A percentile compares a stretch with the other conserved stretches of the same genome.
Evolutionary conservation across 495 filamentous ascomycete genomes (phyloP).

Genomic region (Penicillium angulare): DNA sequence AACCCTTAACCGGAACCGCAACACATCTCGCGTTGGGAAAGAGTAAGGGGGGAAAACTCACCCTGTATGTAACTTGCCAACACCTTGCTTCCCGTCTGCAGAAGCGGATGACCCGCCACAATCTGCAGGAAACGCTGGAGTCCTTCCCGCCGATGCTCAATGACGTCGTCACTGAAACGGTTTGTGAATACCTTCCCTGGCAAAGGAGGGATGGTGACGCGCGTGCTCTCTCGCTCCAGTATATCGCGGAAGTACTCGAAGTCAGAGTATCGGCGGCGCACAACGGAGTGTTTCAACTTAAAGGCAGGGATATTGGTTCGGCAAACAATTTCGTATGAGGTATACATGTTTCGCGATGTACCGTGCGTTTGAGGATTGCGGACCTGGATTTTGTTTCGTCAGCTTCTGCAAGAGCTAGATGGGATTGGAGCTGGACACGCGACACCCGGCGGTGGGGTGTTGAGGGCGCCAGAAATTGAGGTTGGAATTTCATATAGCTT

Average conservation of each 20-base stretch:
- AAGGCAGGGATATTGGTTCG: conserved; percentile 98
- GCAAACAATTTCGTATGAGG: conserved; percentile 95
- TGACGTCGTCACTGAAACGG: conserved; percentile 96
- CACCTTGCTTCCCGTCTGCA: conserved; percentile 98
- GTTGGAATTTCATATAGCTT: neutral
- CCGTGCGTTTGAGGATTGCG: conserved; percentile 94
- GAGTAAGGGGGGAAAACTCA: conserved; percentile 44
- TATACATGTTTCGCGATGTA: conserved; percentile 94
- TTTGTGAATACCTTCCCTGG: conserved; percentile 98
- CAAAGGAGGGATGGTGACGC: conserved; percentile 93
- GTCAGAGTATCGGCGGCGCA: conserved; percentile 92
- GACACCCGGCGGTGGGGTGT: conserved; percentile 2
- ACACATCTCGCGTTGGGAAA: too few relatives aligned
- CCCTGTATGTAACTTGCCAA: conserved; percentile 94
- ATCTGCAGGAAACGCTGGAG: conserved; percentile 96
- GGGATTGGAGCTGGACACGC: conserved; percentile 10
- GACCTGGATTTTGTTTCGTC: conserved; percentile 54
- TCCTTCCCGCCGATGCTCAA: conserved; percentile 89
- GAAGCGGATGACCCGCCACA: conserved; percentile 89
- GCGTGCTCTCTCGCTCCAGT: conserved; percentile 87
- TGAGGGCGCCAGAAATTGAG: neutral
- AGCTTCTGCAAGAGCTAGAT: conserved; percentile 1
- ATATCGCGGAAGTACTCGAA: conserved; percentile 99
- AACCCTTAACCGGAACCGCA: neutral
- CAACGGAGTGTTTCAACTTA: conserved; percentile 81